These are phyloP conservation scores for Neofusicoccum ribis DNA, from an alignment of 2,329 filamentous ascomycete genomes.

Conservation along the genomic window DNA sequence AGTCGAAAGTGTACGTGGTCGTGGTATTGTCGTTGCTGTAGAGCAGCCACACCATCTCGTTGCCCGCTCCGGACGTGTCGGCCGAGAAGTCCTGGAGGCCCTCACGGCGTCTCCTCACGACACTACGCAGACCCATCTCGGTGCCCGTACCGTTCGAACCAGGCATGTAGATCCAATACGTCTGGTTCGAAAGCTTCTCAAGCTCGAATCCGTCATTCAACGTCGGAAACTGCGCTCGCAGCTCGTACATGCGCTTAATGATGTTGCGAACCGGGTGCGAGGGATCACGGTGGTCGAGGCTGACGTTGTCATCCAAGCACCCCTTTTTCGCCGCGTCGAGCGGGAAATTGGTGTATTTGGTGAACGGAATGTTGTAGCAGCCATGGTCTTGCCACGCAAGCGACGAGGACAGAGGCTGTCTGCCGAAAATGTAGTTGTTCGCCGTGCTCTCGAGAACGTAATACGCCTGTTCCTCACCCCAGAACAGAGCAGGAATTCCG, in stretches of 20 bases:
- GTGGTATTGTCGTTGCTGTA: conserved; percentile 53
- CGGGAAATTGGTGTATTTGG: conserved; percentile 60
- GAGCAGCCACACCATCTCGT: conserved; percentile 54
- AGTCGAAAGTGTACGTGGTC: conserved; percentile 59
- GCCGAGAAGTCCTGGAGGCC: conserved; percentile 51
- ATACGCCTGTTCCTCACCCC: conserved; percentile 66
- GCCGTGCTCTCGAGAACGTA: conserved; percentile 66
- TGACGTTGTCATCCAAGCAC: conserved; percentile 58
- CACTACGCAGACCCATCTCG: conserved; percentile 55
- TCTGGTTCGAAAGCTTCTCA: conserved; percentile 58
- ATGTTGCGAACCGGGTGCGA: conserved; percentile 62
- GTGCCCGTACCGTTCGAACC: conserved; percentile 27
- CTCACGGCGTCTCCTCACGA: conserved; percentile 30
- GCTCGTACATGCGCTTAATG: conserved; percentile 62
- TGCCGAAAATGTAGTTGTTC: conserved; percentile 65
- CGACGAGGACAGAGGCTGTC: conserved; percentile 62
- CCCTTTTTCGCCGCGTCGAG: conserved; percentile 55
- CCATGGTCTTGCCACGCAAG: conserved; percentile 66
- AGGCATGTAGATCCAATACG: conserved; percentile 30
- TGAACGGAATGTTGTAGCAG: conserved; percentile 59
- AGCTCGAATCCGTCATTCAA: conserved; percentile 62
- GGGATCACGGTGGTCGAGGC: conserved; percentile 63
- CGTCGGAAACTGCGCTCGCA: conserved; percentile 57
- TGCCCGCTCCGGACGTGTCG: conserved; percentile 34
- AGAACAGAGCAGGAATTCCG: conserved; percentile 61